A percentile compares a stretch with the other conserved stretches of the same genome.
phyloP scores from a whole-genome alignment of 768 basidiomycete species.

The Rhodotorula toruloides region DNA sequence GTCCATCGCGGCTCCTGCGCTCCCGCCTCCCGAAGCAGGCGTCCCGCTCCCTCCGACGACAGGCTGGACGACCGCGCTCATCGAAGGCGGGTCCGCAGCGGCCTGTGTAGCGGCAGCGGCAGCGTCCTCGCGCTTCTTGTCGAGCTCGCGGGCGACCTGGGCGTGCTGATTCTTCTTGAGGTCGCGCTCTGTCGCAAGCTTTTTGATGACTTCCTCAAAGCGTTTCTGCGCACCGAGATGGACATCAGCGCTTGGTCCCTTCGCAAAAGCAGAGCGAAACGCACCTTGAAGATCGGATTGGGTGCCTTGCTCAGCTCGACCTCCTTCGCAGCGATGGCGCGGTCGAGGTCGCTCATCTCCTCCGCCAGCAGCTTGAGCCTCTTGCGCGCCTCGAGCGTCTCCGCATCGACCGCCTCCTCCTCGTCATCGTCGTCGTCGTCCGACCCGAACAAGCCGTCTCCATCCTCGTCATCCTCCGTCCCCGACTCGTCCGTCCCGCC shows the following conservation, averaged over 20 bases:
- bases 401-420: constrained; percentile 44
- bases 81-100: constrained; percentile 18
- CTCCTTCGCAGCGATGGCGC: constrained; percentile 77
- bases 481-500: constrained; percentile 50
- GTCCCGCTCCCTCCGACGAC: constrained; percentile 2
- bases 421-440: constrained; percentile 65
- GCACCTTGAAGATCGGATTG: constrained; percentile 79
- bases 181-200: constrained; percentile 77
- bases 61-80: constrained; percentile 1
- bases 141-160: constrained; percentile 34
- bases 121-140: constrained; percentile 19
- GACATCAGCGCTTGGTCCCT: neutral
- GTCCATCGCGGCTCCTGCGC: constrained; percentile 1
- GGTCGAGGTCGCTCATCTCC: constrained; percentile 82
- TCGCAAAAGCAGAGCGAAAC: constrained; percentile 15
- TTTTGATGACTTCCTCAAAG: constrained; percentile 86
- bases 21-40: constrained; percentile 5
- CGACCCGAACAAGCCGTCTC: constrained; percentile 32
- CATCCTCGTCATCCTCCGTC: constrained; percentile 51
- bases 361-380: constrained; percentile 73
- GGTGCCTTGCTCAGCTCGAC: constrained; percentile 73
- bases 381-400: constrained; percentile 35
- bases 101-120: constrained; percentile 10
- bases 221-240: constrained; percentile 59
- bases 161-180: constrained; percentile 64